A percentile compares a stretch with the other conserved stretches of the same genome.
Conservation (phyloP, 495 filamentous ascomycete species). For the Aspergillus conjunctus region DNA sequence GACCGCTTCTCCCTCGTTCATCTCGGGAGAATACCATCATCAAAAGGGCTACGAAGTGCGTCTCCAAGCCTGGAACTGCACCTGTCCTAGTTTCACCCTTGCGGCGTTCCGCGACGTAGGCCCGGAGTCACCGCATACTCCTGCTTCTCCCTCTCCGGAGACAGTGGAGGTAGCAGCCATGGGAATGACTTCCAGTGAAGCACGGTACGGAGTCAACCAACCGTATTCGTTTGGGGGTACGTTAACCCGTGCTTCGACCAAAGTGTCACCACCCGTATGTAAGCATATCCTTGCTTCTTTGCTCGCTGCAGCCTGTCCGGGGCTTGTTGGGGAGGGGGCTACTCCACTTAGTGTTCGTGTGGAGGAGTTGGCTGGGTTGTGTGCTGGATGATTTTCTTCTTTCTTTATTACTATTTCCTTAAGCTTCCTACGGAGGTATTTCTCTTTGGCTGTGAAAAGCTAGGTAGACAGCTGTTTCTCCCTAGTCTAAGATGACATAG, state of each 20-base stretch:
- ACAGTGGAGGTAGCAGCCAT: too few species aligned
- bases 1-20: neutral
- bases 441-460: too few species aligned
- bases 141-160: neutral
- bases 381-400: slow-evolving; percentile 55
- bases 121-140: slow-evolving; percentile 3
- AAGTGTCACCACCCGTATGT: slow-evolving; percentile 62
- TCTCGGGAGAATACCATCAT: slow-evolving; percentile 7
- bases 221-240: slow-evolving; percentile 56
- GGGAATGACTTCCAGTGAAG: neutral
- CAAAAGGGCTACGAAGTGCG: slow-evolving; percentile 66
- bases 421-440: too few species aligned
- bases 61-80: slow-evolving; percentile 82
- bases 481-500: too few species aligned
- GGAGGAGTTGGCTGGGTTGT: slow-evolving; percentile 78
- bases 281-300: slow-evolving; percentile 90
- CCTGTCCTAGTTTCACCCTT: slow-evolving; percentile 80
- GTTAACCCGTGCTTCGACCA: slow-evolving; percentile 36
- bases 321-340: slow-evolving; percentile 40
- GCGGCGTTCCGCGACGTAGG: slow-evolving; percentile 56
- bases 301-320: slow-evolving; percentile 66
- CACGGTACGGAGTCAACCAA: neutral
- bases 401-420: too few species aligned
- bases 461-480: too few species aligned
- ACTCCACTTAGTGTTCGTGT: slow-evolving; percentile 46